Conservation (phyloP, 2,329 filamentous ascomycete species). For the Cercospora nicotianae region DNA sequence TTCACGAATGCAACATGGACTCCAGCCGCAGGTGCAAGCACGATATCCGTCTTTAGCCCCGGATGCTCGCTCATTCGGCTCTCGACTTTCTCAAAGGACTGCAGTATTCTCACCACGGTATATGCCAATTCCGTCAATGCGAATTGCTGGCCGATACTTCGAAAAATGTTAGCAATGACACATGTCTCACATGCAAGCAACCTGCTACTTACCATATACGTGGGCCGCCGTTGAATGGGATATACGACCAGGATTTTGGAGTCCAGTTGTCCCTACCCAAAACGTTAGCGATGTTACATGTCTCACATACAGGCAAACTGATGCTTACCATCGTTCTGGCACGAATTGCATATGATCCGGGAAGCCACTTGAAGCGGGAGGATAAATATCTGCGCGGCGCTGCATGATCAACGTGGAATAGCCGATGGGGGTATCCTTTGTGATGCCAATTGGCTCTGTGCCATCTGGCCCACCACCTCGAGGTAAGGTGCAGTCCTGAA, state of each 20-base stretch:
- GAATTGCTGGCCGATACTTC: constrained; percentile 49
- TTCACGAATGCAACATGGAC: constrained; percentile 43
- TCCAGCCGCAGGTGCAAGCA: constrained; percentile 47
- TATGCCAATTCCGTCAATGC: constrained; percentile 54
- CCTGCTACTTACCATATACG: constrained; percentile 44
- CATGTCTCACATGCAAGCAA: neutral
- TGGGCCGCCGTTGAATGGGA: constrained; percentile 52
- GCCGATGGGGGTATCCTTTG: constrained; percentile 47
- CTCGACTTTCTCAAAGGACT: constrained; percentile 47
- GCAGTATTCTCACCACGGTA: constrained; percentile 49
- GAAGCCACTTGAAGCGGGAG: constrained; percentile 40
- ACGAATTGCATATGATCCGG: constrained; percentile 46
- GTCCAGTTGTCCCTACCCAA: constrained; percentile 44
- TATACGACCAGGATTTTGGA: constrained; percentile 51
- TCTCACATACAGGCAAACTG: neutral
- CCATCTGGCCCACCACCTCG: constrained; percentile 51
- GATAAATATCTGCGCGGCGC: constrained; percentile 52
- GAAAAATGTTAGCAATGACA: neutral
- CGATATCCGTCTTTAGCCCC: constrained; percentile 50
- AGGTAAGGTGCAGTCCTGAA: constrained; percentile 51
- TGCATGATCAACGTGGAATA: constrained; percentile 54
- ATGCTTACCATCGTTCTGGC: constrained; percentile 49
- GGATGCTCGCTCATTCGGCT: constrained; percentile 40
- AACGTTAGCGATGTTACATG: neutral
- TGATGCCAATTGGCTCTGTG: constrained; percentile 46